Evolutionary conservation across 208 protist genomes (phyloP), one percentile per base, ranked within the genome.

Genomic region (Wallacemonas sp.): DNA sequence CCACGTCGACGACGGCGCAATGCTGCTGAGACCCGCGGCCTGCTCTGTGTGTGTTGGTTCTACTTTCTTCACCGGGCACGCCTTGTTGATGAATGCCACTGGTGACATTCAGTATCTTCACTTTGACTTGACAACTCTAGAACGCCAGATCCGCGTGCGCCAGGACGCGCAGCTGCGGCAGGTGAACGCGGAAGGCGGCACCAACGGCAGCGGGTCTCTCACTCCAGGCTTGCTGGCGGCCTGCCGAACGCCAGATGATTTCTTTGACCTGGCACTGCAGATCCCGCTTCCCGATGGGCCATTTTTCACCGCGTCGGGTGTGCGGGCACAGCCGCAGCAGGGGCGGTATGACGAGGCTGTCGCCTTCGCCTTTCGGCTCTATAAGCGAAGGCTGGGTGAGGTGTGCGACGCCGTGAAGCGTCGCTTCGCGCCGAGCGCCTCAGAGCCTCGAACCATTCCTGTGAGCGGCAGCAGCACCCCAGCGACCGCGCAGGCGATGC

Each of bases 361-460:
- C 15, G 54, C 61, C 24, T 52, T 69, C 10, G 37, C 48, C 22
- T 84, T 85, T 55, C 64, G 63, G 15, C 45, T 10, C 2, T 91
- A 82, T 63, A 52, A 60, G 13, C 41, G 63, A 15, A 29, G 73
- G 22, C 58, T 91, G 33, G 48, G 67, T 17, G 53, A 42, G 6
- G 54, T 91, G 10, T 74, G 68, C 58, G 59, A 67, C 30, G 62
- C 50, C 13, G 45, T 87, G 9, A 83, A 81, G 58, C 66, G 60
- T 12, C 71, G 71, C 27, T 91, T 83, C 44, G 78, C 84, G 13
- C 80, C 80, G 8, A 66, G 76, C 41, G 70, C 62, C 37, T 50
- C 67, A 5, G 77, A 72, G 50, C 77, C 59, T 36, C 67, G 32
- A 36, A 71, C 64, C 61, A 76, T 62, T 37, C 39, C 45, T 42